Base-by-base conservation (phyloP, 768 basidiomycete genomes). In the Suillus plorans region DNA sequence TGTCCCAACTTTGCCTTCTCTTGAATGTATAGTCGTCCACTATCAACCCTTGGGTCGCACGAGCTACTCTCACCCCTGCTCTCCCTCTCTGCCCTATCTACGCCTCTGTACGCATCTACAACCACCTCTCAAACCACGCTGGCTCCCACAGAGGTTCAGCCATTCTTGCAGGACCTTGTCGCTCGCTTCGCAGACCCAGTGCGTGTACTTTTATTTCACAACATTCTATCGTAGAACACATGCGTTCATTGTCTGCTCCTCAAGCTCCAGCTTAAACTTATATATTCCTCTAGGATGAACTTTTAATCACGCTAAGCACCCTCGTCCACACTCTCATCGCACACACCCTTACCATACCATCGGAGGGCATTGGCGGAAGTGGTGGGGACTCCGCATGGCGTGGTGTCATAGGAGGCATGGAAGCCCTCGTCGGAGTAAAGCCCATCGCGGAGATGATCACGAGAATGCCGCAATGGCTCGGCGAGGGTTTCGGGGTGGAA, bases 61-160 rank as follows among this genome's bases (percentile, higher is more conserved):
- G 97, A 99, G 73, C 85, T 99, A 41, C 82, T 95, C n/a, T 82
- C 81, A 1, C 85, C 91, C n/a, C 84, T 99, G 16, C 80, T 98
- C 18, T 88, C 90, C 8, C 77, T 94, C 22, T 87, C 89, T 52
- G 79, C 89, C 1, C 80, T 91, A 34, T 87, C 88, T 18, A 82
- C 88, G 3, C 90, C 92, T 3, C 82, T 93, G 18, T 75, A 84
- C 44, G 78, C 85, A 0, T 76, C 82, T 1, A 78, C 84, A 20
- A 73, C 80, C 1, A 67, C 84, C 18, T 78, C 81, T 36, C 78
- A 81, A 10, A 78, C 84, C 53, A 78, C 82, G 0, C 84, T 98
- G 18, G 75, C 81, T 3, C 81, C 90, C 31, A 80, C 85, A 34
- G 91, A 97, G 63, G 81, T 96, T 7, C 86, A 90, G 22, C 85